Base-by-base conservation (phyloP, 2,329 filamentous ascomycete species). In the Lachnellula occidentalis region DNA sequence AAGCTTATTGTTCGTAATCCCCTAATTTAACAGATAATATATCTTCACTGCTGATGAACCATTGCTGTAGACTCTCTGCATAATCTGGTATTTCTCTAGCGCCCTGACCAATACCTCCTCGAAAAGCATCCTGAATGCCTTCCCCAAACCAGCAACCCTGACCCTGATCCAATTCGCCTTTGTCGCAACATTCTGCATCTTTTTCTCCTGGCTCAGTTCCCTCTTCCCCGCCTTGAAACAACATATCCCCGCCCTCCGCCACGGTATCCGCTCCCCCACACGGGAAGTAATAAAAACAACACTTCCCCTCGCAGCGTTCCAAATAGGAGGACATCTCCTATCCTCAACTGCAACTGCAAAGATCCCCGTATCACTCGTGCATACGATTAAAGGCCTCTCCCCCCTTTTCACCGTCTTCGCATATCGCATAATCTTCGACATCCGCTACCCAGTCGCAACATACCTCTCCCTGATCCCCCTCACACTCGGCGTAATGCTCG, bases 321-420 rank as follows among this genome's bases (percentile, higher is more conserved):
- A 96, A 71, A 89, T 99, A 50, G 87, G 87, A 36, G 94, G 94
- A 5, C 94, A 99, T 72, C 87, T 99, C 41, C 77, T 97, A 45
- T 96, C 90, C 70, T 95, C 92, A 5, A 94, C 91, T 61, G 92
- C 94, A 27, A 99, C 92, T 34, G 87, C 90, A 49, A 89, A 91
- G 69, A 97, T 99, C 52, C 92, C 94, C 0, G 94, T 99, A 1
- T 97, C 94, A 6, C 80, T 99, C 36, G 94, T 99, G 3, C 94
- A 99, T 72, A 99, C 94, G 1, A 97, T 99, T 74, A 99, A 99
- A 74, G 94, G 94, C 7, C 82, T 99, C 24, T 97, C 92, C 2
- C 94, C 94, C 4, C 78, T 99, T 7, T 95, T 99, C 70, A 99
- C 94, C 0, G 94, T 99, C 42, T 72, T 95, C 53, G 94, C 94